Evolutionary conservation across 192 early-diverging fungal species (phyloP).

Genomic region (Lobosporangium transversale): DNA sequence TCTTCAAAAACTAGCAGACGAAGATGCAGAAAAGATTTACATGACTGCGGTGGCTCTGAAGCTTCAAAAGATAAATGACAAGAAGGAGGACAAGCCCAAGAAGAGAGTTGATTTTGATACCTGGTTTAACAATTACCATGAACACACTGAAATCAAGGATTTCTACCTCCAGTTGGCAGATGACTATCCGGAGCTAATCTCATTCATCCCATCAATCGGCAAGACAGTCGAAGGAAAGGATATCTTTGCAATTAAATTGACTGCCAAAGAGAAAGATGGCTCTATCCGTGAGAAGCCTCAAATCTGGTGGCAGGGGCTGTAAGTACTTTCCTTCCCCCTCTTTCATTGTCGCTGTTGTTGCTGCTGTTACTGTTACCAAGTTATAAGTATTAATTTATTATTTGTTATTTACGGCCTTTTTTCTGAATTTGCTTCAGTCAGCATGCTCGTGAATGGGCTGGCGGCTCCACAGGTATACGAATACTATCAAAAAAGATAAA

Average conservation of each 20-base stretch:
- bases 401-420: not conserved
- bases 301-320: constrained; percentile 55
- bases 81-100: constrained; percentile 8
- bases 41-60: constrained; percentile 4
- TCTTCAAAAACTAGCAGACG: constrained; percentile 21
- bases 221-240: constrained; percentile 64
- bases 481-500: not conserved
- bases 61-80: not conserved
- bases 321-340: constrained; percentile 3
- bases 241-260: constrained; percentile 67
- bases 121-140: constrained; percentile 63
- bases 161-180: constrained; percentile 60
- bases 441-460: constrained; percentile 72
- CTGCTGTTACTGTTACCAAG: too few relatives aligned
- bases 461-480: constrained; percentile 45
- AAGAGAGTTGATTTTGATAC: constrained; percentile 42
- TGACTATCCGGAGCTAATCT: constrained; percentile 58
- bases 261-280: constrained; percentile 47
- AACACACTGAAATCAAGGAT: constrained; percentile 55
- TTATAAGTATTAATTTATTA: not conserved
- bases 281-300: constrained; percentile 39
- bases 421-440: constrained; percentile 11
- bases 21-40: constrained; percentile 26
- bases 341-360: too few relatives aligned
- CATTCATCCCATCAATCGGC: constrained; percentile 67